phyloP scores from a whole-genome alignment of 139 green algal genomes.

The Desmodesmus armatus region DNA sequence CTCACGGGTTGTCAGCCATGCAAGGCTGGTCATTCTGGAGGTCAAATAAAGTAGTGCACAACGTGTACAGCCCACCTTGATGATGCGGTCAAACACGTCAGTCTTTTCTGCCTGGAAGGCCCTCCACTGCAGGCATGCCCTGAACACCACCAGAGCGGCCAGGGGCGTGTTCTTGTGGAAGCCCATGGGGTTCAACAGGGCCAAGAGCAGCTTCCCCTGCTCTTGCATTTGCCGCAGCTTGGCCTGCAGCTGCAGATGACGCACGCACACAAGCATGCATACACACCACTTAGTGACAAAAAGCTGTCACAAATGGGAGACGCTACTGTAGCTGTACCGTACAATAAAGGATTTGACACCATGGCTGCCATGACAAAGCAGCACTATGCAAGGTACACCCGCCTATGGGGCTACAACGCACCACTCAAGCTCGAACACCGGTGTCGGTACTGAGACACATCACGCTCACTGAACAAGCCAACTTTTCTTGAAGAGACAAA shows the following conservation, averaged over 20 bases:
- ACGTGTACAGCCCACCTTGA: constrained; percentile 57
- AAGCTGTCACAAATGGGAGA: neutral
- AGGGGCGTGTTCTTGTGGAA: constrained; percentile 87
- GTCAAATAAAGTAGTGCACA: neutral
- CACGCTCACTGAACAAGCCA: too few relatives aligned
- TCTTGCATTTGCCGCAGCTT: constrained; percentile 87
- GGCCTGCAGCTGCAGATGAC: constrained; percentile 79
- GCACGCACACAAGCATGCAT: constrained; percentile 65
- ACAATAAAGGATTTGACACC: too few relatives aligned
- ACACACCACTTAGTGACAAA: neutral
- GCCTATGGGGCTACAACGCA: too few relatives aligned
- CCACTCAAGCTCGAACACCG: too few relatives aligned
- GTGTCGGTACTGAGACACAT: too few relatives aligned
- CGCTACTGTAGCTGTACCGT: too few relatives aligned
- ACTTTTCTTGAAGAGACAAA: too few relatives aligned
- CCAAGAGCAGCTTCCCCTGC: constrained; percentile 85
- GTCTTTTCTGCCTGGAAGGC: constrained; percentile 93
- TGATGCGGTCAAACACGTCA: constrained; percentile 95
- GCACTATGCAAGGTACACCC: too few relatives aligned
- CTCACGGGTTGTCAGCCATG: too few relatives aligned
- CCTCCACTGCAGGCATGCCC: constrained; percentile 62
- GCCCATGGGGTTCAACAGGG: constrained; percentile 76
- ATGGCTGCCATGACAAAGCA: too few relatives aligned
- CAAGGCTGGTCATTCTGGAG: neutral
- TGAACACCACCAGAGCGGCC: constrained; percentile 90